A percentile compares a stretch with the other conserved stretches of the same genome.
These are phyloP conservation scores for Cochlearia excelsa DNA, from an alignment of 345 rosid genomes.

Conservation along the genomic window DNA sequence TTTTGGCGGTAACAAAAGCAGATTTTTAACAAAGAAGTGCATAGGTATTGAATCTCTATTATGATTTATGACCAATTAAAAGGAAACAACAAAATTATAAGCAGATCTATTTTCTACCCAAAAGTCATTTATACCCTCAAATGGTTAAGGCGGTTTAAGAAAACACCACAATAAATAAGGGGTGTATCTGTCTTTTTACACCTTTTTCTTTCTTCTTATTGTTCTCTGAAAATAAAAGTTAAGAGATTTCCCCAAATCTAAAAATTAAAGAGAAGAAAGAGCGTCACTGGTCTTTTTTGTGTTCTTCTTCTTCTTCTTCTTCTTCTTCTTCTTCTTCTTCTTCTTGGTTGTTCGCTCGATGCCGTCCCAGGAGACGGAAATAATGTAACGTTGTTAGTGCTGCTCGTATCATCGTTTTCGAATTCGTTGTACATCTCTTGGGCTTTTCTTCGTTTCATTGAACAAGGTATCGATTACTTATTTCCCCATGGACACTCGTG, in stretches of 20 bases:
- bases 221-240: background rate
- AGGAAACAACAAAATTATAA: constrained; percentile 7
- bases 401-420: constrained; percentile 8
- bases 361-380: constrained; percentile 24
- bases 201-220: background rate
- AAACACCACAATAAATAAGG: constrained; percentile 5
- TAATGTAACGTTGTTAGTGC: constrained; percentile 21
- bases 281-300: constrained; percentile 17
- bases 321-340: background rate
- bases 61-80: background rate
- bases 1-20: constrained; percentile 37
- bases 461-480: constrained; percentile 4
- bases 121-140: constrained; percentile 25
- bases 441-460: constrained; percentile 11
- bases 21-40: constrained; percentile 11
- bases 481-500: constrained; percentile 17
- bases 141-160: background rate
- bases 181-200: constrained; percentile 26
- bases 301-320: no score
- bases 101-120: background rate
- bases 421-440: constrained; percentile 16
- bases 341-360: constrained; percentile 26
- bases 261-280: background rate
- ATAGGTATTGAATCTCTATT: background rate
- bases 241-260: background rate